These are phyloP conservation scores for Maudiozyma saulgeensis DNA, from an alignment of 805 yeast species.

Conservation along the genomic window DNA sequence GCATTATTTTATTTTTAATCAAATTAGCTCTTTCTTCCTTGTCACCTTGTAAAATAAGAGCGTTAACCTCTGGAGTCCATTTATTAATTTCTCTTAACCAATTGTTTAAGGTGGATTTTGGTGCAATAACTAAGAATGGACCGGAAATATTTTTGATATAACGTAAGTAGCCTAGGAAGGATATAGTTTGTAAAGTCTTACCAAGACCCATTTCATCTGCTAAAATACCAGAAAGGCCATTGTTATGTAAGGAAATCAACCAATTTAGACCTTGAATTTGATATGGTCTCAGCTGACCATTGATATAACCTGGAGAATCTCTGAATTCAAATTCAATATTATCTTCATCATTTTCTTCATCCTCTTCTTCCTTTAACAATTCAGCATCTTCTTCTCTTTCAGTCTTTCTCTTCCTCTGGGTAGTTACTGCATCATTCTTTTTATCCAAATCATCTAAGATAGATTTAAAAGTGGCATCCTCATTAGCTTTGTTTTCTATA, in stretches of 20 bases:
- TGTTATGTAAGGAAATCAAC: slow-evolving; percentile 62
- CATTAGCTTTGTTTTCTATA: slow-evolving; percentile 52
- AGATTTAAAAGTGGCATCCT: slow-evolving; percentile 45
- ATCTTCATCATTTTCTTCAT: slow-evolving; percentile 13
- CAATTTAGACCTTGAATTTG: slow-evolving; percentile 78
- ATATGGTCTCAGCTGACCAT: slow-evolving; percentile 60
- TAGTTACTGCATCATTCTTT: slow-evolving; percentile 5
- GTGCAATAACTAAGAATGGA: slow-evolving; percentile 69
- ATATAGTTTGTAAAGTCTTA: slow-evolving; percentile 70
- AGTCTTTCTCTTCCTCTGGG: slow-evolving; percentile 45
- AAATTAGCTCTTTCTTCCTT: slow-evolving; percentile 56
- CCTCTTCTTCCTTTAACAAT: slow-evolving; percentile 40
- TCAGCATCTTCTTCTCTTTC: slow-evolving; percentile 77
- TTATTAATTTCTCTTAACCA: slow-evolving; percentile 70
- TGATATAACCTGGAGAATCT: slow-evolving; percentile 69
- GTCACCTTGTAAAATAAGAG: slow-evolving; percentile 64
- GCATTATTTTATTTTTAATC: slow-evolving; percentile 40
- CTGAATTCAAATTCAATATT: slow-evolving; percentile 43
- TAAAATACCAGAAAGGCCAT: slow-evolving; percentile 62
- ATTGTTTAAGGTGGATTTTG: slow-evolving; percentile 72
- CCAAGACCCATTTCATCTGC: slow-evolving; percentile 88
- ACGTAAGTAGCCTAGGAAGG: slow-evolving; percentile 64
- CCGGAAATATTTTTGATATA: slow-evolving; percentile 52
- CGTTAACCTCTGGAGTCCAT: slow-evolving; percentile 75
- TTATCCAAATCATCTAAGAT: slow-evolving; percentile 38